Conservation (phyloP, 495 filamentous ascomycete genomes). For the Aspergillus nanangensis region DNA sequence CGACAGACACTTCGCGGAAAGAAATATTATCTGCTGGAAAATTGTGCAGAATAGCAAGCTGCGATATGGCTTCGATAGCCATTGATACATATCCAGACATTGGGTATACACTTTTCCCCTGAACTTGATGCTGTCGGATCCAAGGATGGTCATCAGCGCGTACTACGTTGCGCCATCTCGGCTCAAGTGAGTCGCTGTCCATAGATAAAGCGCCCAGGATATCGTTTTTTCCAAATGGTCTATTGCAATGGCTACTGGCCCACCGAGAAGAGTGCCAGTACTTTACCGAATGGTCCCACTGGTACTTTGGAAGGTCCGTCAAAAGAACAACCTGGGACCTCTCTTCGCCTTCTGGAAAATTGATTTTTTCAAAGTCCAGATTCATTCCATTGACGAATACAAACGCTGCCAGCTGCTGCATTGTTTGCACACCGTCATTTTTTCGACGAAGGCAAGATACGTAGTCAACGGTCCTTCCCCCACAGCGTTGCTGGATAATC, state of each 20-base stretch:
- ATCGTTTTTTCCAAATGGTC: constrained; percentile 22
- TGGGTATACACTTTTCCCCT: constrained; percentile 41
- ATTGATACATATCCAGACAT: constrained; percentile 49
- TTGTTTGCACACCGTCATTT: constrained; percentile 14
- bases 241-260: constrained; percentile 17
- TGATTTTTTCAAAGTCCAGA: constrained; percentile 20
- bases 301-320: constrained; percentile 31
- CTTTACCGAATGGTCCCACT: constrained; percentile 29
- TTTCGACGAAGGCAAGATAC: constrained; percentile 20
- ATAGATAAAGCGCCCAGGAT: constrained; percentile 21
- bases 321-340: constrained; percentile 13
- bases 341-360: constrained; percentile 13
- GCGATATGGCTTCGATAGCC: constrained; percentile 44
- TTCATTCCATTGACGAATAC: constrained; percentile 20
- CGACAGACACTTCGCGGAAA: constrained; percentile 34
- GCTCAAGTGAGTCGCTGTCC: constrained; percentile 24
- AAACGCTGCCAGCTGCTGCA: constrained; percentile 19
- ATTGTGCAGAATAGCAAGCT: constrained; percentile 31
- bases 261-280: constrained; percentile 29
- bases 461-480: constrained; percentile 14
- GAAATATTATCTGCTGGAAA: constrained; percentile 17
- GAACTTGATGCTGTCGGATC: constrained; percentile 42
- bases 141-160: constrained; percentile 29
- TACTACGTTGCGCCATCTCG: constrained; percentile 29
- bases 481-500: constrained; percentile 20